Conservation (phyloP, 2,329 filamentous ascomycete genomes). For the Talaromyces marneffei region DNA sequence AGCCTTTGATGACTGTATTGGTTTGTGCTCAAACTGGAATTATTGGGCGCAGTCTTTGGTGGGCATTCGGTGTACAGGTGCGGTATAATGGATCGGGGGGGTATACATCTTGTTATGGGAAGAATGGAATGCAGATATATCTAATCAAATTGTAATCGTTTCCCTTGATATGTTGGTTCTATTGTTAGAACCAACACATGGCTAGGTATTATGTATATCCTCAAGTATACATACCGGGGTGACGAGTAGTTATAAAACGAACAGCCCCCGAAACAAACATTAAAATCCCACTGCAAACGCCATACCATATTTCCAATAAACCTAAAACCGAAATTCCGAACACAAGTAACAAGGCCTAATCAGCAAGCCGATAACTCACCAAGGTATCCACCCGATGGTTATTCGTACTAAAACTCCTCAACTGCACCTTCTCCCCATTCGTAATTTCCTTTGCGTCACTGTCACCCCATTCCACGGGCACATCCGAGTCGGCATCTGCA, state of each 20-base stretch:
- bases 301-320: neutral
- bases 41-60: too few species aligned
- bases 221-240: neutral
- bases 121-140: neutral
- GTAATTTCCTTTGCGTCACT: constrained; percentile 96
- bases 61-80: too few species aligned
- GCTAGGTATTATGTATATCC: neutral
- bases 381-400: constrained; percentile 91
- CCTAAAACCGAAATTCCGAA: neutral
- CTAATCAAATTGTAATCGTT: neutral
- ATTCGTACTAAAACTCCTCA: constrained; percentile 92
- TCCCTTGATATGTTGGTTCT: neutral
- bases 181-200: neutral
- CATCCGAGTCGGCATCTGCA: constrained; percentile 91
- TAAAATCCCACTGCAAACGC: neutral
- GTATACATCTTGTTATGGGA: too few species aligned
- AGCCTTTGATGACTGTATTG: too few species aligned
- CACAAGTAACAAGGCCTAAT: constrained; percentile 22
- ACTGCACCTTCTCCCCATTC: constrained; percentile 88
- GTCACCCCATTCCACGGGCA: constrained; percentile 97
- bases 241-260: neutral
- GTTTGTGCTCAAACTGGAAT: too few species aligned
- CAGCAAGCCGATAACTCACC: constrained; percentile 72
- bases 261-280: neutral
- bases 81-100: too few species aligned